phyloP scores from a whole-genome alignment of 495 filamentous ascomycete species.

The Apiosordaria backusii region DNA sequence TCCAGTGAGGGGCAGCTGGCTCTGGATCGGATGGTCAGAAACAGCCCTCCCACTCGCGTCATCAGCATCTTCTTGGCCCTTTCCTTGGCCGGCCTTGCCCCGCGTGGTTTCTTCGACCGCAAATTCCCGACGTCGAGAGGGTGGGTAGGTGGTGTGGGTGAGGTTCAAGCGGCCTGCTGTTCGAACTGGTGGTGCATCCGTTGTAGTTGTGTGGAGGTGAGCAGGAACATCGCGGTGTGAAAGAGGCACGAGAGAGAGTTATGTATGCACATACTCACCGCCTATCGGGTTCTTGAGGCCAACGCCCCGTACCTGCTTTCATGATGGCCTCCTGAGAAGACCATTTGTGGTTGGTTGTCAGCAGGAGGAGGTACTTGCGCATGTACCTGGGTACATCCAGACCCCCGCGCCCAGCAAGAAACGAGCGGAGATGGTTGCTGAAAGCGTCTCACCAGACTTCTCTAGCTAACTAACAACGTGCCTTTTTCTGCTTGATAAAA shows the following conservation, averaged over 20 bases:
- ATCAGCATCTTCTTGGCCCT: neutral
- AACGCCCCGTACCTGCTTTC: conserved; percentile 24
- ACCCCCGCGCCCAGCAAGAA: neutral
- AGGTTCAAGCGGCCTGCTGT: neutral
- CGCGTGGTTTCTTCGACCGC: neutral
- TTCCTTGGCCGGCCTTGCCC: neutral
- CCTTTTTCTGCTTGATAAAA: neutral
- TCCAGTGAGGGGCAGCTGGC: conserved; percentile 2
- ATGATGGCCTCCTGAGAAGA: conserved; percentile 3
- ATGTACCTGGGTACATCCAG: neutral
- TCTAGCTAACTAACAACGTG: neutral
- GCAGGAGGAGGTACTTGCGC: neutral
- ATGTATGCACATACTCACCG: neutral
- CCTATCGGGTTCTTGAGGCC: conserved; percentile 6
- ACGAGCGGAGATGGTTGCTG: neutral
- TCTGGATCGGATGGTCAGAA: conserved; percentile 2
- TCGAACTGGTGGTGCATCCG: neutral
- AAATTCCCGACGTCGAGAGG: neutral
- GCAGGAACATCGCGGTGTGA: neutral
- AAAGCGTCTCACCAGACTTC: neutral
- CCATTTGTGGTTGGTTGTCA: conserved; percentile 4
- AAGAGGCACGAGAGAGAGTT: neutral
- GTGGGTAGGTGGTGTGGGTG: neutral
- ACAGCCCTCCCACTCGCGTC: neutral
- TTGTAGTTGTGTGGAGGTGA: neutral